A percentile compares a stretch with the other conserved stretches of the same genome.
Conservation (phyloP, 2,329 filamentous ascomycete genomes). For the Aureobasidium subglaciale region DNA sequence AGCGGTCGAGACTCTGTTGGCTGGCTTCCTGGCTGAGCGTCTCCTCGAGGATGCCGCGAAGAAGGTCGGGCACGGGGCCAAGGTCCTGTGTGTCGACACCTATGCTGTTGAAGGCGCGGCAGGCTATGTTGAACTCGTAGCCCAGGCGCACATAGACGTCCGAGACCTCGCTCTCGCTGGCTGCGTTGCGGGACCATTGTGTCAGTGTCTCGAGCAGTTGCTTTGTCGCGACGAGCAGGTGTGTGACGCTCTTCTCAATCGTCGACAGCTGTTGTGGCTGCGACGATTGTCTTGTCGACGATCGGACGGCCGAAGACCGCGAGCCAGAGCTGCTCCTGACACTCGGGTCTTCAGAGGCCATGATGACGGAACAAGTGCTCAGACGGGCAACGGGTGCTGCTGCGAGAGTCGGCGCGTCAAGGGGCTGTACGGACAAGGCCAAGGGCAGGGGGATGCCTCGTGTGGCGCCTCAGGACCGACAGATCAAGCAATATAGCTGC, state of each 20-base stretch:
- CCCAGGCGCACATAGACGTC: constrained; percentile 96
- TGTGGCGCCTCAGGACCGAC: background rate
- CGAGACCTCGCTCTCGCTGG: constrained; percentile 90
- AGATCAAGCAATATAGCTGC: background rate
- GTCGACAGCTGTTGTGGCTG: constrained; percentile 71
- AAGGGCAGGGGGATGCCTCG: background rate
- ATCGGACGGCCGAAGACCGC: constrained; percentile 46
- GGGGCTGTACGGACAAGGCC: background rate
- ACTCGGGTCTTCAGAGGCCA: constrained; percentile 39
- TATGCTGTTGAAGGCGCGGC: constrained; percentile 91
- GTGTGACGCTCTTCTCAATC: constrained; percentile 98
- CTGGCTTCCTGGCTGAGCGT: constrained; percentile 96
- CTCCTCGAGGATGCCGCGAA: constrained; percentile 86
- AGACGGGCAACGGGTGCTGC: background rate
- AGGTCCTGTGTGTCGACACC: constrained; percentile 92
- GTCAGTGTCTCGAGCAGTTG: constrained; percentile 95
- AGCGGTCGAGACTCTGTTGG: constrained; percentile 85
- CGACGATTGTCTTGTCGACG: constrained; percentile 41
- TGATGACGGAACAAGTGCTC: background rate
- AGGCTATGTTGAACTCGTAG: constrained; percentile 99
- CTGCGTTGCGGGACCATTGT: constrained; percentile 89
- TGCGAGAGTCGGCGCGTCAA: background rate
- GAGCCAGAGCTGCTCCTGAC: constrained; percentile 41
- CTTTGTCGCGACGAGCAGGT: constrained; percentile 94
- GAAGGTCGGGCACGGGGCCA: constrained; percentile 85